Evolutionary conservation across 805 yeast species (phyloP), one percentile per base, ranked within the genome.

Genomic region (Pichia phayaonensis): DNA sequence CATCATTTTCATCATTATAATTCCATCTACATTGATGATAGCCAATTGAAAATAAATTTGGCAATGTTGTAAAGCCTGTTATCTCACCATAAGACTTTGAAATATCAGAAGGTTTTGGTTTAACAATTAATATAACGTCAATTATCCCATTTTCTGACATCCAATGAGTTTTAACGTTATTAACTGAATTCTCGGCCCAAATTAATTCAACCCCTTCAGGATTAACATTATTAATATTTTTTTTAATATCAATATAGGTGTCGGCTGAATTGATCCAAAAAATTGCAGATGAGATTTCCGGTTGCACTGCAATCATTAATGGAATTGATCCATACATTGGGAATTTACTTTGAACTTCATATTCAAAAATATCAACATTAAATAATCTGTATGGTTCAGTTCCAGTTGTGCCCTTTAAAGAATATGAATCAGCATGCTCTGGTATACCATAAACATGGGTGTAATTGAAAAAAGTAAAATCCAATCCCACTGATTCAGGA

Each of bases 1-100:
- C 92, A 66, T 94, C 99, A 12, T 74, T 74, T 61, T 87, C 90
- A 59, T 86, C 90, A 62, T 88, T 87, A 69, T 94, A 94, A 65
- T 94, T 94, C 99, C 99, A 94, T 61, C 98, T 77, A 63, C 97
- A 92, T 67, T 94, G 99, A 63, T 94, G 98, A 63, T 94, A 88
- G 0, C 96, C 98, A 15, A 90, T 65, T 0, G 96, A 73, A 59
- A 90, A 86, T 42, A 83, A 55, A 55, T 81, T 85, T 1, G 99
- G 99, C 12, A 94, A 67, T 8, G 73, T 65, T 0, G 90, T 74
- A 51, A 69, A 76, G 0, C 99, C 99, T 0, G 95, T 83, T 18
- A 94, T 65, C 2, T 64, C 57, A 1, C 89, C 84, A 64, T 85
- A 92, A 34, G 80, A 72, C 41, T 71, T 61, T 40, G 83, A 75